Base-by-base conservation (phyloP, 495 filamentous ascomycete species). In the Tuber microsphaerosporum region DNA sequence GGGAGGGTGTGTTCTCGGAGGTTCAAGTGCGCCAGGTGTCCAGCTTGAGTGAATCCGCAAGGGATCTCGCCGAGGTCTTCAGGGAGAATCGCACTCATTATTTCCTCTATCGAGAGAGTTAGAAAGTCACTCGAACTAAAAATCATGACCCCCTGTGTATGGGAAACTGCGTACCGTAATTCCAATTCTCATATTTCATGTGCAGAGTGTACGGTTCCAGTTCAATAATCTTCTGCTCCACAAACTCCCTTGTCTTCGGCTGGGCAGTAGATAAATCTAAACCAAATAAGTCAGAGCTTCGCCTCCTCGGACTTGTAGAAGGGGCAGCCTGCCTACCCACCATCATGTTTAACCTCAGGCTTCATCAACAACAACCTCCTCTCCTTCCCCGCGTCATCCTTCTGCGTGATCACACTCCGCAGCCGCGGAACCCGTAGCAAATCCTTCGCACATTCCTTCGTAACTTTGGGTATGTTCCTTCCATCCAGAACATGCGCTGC, bases 1-100 rank as follows among this genome's bases (percentile, higher is more conserved):
- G 91, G 92, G 3, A 92, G 85, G 80, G 90, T 97, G 74, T 88
- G 86, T 19, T 92, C 89, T 34, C 92, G 90, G 37, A 99, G 91
- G 84, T 99, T 99, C 41, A 99, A 84, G 81, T 99, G 95, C 43
- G 92, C 90, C 69, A 99, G 89, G 79, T 99, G 96, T 65, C 95
- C 95, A 51, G 93, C 92, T 73, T 90, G 88, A 68, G 90, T 92
- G 86, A 94, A 98, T 39, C 93, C 93, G 46, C 88, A 86, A n/a
- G 95, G 96, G 14, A 95, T 86, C 46, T 97, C 94, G 37, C 89
- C 88, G 12, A 89, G 84, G 45, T 89, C 87, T 73, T 89, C 85
- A 0, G 94, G 93, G 0, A 97, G 86, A 71, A 97, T 89, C 7
- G 93, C 87, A 26, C 81, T 84, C 82, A 97, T 92, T 42, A 98